Evolutionary conservation across 441 rosid species (phyloP), one percentile per base, ranked within the genome.

Genomic region (Omphalea diandra): DNA sequence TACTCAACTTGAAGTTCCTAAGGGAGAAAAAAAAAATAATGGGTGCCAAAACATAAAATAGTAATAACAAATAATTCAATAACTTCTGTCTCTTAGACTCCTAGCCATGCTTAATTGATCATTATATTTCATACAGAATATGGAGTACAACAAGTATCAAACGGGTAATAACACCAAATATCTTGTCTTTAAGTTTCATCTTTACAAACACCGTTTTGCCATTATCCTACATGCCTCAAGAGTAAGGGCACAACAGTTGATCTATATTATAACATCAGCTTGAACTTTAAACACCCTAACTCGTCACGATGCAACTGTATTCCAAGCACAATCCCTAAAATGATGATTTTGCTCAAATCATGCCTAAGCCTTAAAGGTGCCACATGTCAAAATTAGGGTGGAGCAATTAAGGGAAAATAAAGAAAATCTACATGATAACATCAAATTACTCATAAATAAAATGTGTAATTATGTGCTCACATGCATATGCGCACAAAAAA

Each of bases 281-380:
- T 46, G 3, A 63, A 26, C 35, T 17, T 64, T 46, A n/a, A 50
- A 4, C 26, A 18, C 46, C 55, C 56, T 41, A 15, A 15, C 50
- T 11, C 35, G 24, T 40, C 32, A 3, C 15, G 1, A 35, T 2
- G 20, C 20, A 67, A 53, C 29, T 67, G 20, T 11, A 36, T 54
- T 18, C 71, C 20, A 63, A 55, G 24, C 36, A 40, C 29, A 40
- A 55, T 5, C 26, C 63, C 60, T 56, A 40, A 56, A 36, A 49
- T n/a, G 53, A 15, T 18, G 15, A 6, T 26, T 62, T 17, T 49
- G 1, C 33, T 47, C 22, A 22, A 50, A 32, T 4, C 24, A 36
- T 38, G 38, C 26, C 11, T 7, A 53, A 35, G 36, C 26, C 31
- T 40, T 41, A 5, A 55, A 10, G 18, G 7, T 55, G 18, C 40